Conservation (phyloP, 1,139 yeast species). For the Cylindricascospora bacillispora region DNA sequence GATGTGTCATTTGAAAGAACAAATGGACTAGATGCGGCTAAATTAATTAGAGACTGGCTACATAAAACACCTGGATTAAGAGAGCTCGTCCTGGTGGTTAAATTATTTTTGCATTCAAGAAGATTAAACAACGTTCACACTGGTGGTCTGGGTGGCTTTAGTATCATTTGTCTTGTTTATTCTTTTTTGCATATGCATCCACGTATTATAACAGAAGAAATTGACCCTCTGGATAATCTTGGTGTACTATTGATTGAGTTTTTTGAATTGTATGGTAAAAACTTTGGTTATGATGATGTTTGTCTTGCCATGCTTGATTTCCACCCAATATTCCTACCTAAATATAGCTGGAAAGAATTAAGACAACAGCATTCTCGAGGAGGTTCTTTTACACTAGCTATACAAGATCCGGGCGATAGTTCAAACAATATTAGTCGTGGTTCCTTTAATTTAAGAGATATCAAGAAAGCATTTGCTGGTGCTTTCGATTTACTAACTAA, state of each 20-base stretch:
- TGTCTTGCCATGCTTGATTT: constrained; percentile 51
- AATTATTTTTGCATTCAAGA: constrained; percentile 75
- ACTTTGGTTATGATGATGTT: constrained; percentile 77
- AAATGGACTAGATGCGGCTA: constrained; percentile 81
- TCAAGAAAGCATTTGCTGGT: constrained; percentile 82
- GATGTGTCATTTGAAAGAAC: constrained; percentile 87
- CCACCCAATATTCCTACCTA: constrained; percentile 44
- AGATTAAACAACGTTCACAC: constrained; percentile 82
- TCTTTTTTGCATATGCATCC: constrained; percentile 79
- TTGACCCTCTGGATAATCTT: constrained; percentile 59
- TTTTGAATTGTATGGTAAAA: constrained; percentile 84
- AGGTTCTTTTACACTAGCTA: constrained; percentile 56
- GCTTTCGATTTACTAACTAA: constrained; percentile 74
- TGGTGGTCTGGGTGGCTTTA: constrained; percentile 94
- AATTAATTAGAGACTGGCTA: constrained; percentile 66
- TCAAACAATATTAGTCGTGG: constrained; percentile 78
- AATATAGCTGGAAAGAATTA: constrained; percentile 41
- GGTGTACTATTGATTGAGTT: constrained; percentile 87
- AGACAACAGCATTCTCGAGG: constrained; percentile 19
- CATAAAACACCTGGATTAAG: constrained; percentile 65
- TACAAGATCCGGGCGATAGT: constrained; percentile 85
- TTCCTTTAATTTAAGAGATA: constrained; percentile 67
- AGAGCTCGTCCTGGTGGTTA: constrained; percentile 75
- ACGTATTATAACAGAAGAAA: constrained; percentile 53
- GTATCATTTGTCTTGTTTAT: constrained; percentile 78